Evolutionary conservation across 2,329 filamentous ascomycete genomes (phyloP).

Genomic region (Alternaria triticina): DNA sequence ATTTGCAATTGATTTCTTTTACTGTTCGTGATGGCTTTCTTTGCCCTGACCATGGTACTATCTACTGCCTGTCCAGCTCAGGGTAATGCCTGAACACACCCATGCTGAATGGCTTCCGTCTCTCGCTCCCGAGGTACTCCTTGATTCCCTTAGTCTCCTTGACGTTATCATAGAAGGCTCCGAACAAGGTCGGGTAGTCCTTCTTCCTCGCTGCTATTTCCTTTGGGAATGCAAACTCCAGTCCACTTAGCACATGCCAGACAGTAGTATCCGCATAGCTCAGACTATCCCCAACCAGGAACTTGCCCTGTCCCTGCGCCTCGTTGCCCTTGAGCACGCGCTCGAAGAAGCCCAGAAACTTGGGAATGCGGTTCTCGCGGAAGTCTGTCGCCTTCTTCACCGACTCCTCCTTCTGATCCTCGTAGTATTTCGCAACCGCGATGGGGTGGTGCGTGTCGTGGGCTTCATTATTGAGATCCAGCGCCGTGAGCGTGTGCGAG

Average conservation of each 20-base stretch:
- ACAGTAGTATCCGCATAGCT: slow-evolving; percentile 77
- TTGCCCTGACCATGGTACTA: neutral
- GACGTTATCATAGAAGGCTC: slow-evolving; percentile 66
- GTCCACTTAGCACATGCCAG: slow-evolving; percentile 68
- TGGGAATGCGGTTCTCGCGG: slow-evolving; percentile 68
- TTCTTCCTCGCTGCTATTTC: slow-evolving; percentile 63
- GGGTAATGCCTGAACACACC: slow-evolving; percentile 77
- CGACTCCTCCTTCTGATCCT: slow-evolving; percentile 75
- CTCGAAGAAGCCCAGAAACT: slow-evolving; percentile 75
- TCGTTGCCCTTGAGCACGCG: slow-evolving; percentile 66
- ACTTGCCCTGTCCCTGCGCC: slow-evolving; percentile 63
- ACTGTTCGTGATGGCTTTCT: slow-evolving; percentile 27
- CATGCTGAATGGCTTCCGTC: slow-evolving; percentile 65
- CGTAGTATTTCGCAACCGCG: slow-evolving; percentile 66
- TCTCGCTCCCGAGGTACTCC: slow-evolving; percentile 71
- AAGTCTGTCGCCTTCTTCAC: slow-evolving; percentile 65
- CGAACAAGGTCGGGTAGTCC: slow-evolving; percentile 68
- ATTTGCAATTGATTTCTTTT: slow-evolving; percentile 44
- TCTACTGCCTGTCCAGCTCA: slow-evolving; percentile 67
- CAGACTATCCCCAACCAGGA: slow-evolving; percentile 69
- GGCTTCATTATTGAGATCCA: slow-evolving; percentile 74
- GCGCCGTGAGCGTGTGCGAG: slow-evolving; percentile 69
- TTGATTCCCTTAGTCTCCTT: slow-evolving; percentile 69
- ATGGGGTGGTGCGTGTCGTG: slow-evolving; percentile 81
- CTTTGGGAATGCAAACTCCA: slow-evolving; percentile 73